These are phyloP conservation scores for Skeletonema marinoi DNA, from an alignment of 108 stramenopile species.

Conservation along the genomic window DNA sequence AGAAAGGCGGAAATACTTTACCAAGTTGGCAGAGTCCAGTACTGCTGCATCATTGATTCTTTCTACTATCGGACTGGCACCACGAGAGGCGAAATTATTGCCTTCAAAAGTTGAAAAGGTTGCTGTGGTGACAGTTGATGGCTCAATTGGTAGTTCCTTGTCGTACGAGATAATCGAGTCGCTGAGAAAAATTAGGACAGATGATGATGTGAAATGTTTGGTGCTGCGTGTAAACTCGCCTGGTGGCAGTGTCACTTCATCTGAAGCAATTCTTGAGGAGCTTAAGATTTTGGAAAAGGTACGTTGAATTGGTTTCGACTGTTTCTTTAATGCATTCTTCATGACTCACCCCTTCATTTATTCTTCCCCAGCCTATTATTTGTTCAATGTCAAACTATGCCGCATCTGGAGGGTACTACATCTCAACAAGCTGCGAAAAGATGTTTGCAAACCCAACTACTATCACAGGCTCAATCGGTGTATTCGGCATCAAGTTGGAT, in stretches of 20 bases:
- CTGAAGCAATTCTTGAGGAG: slow-evolving; percentile 73
- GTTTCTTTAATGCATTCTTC: neutral
- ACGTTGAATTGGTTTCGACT: slow-evolving; percentile 5
- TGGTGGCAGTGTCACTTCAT: slow-evolving; percentile 72
- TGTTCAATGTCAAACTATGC: slow-evolving; percentile 77
- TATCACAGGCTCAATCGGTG: slow-evolving; percentile 83
- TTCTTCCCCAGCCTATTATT: slow-evolving; percentile 46
- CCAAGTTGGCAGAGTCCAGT: slow-evolving; percentile 35
- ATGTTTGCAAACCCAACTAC: slow-evolving; percentile 77
- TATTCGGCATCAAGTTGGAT: slow-evolving; percentile 71
- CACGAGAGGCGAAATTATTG: neutral
- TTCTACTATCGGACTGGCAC: slow-evolving; percentile 24
- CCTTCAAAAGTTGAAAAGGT: slow-evolving; percentile 51
- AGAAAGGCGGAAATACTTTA: slow-evolving; percentile 16
- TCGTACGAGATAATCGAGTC: slow-evolving; percentile 52
- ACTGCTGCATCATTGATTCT: slow-evolving; percentile 34
- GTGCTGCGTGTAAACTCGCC: slow-evolving; percentile 75
- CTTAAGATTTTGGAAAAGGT: slow-evolving; percentile 55
- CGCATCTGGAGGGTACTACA: slow-evolving; percentile 86
- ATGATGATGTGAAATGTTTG: slow-evolving; percentile 58
- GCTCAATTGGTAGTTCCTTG: slow-evolving; percentile 54
- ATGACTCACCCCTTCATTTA: neutral
- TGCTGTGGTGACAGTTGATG: slow-evolving; percentile 63
- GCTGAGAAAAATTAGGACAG: slow-evolving; percentile 59
- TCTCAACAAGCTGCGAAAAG: slow-evolving; percentile 56